These are phyloP conservation scores for Chaetoceros muelleri DNA, from an alignment of 108 stramenopile genomes.

Conservation along the genomic window DNA sequence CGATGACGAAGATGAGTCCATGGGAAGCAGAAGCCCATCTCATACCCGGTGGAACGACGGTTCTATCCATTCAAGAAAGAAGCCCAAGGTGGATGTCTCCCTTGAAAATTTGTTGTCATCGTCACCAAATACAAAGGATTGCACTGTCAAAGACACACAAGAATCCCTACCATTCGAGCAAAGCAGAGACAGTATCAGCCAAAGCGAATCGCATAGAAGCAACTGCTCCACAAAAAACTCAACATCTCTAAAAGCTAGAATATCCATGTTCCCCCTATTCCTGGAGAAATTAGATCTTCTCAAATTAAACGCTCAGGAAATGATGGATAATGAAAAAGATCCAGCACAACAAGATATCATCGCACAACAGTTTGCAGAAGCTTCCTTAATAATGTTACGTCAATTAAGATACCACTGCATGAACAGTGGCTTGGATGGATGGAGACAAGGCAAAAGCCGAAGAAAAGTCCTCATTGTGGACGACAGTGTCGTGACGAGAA, in stretches of 20 bases:
- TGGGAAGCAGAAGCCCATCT: slow-evolving; percentile 13
- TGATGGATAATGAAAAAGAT: slow-evolving; percentile 73
- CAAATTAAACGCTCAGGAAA: slow-evolving; percentile 67
- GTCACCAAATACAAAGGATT: no score
- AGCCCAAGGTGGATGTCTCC: background rate
- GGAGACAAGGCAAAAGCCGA: slow-evolving; percentile 75
- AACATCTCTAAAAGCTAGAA: slow-evolving; percentile 42
- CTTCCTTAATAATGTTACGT: slow-evolving; percentile 75
- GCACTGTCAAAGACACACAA: background rate
- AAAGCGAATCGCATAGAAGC: slow-evolving; percentile 22
- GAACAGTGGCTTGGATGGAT: slow-evolving; percentile 83
- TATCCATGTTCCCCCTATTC: slow-evolving; percentile 78
- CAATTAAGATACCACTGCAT: slow-evolving; percentile 89
- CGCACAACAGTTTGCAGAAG: slow-evolving; percentile 77
- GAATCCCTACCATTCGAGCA: background rate
- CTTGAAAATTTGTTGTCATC: no score
- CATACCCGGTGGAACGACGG: slow-evolving; percentile 11
- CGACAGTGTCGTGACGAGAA: slow-evolving; percentile 73
- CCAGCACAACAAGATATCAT: slow-evolving; percentile 71
- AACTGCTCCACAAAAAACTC: slow-evolving; percentile 8
- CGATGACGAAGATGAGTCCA: slow-evolving; percentile 2
- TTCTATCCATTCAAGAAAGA: background rate
- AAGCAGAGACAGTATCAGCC: slow-evolving; percentile 7
- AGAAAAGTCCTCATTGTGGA: slow-evolving; percentile 83
- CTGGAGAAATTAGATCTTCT: slow-evolving; percentile 65